Evolutionary conservation across 148 eudicot genomes (phyloP).

Genomic region (Selenicereus undatus): DNA sequence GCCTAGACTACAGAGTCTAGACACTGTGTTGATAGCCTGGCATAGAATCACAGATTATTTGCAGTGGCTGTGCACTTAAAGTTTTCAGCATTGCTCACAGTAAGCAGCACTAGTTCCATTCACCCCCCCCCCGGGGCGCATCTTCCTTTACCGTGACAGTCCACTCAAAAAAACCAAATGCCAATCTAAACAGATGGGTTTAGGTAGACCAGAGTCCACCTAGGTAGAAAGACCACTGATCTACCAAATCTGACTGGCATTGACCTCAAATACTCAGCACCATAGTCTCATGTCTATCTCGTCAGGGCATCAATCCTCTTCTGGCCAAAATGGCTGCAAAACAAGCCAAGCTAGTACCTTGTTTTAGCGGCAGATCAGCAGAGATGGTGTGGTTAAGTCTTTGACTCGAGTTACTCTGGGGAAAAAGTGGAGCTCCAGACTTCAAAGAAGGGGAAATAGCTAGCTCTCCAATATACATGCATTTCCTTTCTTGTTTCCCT

Average conservation of each 20-base stretch:
- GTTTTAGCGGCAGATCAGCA: neutral
- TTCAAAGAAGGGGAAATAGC: neutral
- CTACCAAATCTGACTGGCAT: neutral
- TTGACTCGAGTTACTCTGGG: neutral
- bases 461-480: neutral
- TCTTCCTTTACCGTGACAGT: neutral
- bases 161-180: neutral
- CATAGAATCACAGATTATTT: neutral
- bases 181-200: neutral
- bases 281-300: neutral
- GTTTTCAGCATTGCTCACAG: neutral
- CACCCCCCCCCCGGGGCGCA: neutral
- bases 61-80: neutral
- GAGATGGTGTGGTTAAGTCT: neutral
- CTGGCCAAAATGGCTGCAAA: neutral
- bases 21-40: neutral
- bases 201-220: neutral
- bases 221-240: neutral
- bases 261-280: neutral
- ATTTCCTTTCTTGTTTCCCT: neutral
- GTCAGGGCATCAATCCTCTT: neutral
- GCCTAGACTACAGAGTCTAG: neutral
- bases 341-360: neutral
- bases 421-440: neutral
- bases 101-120: neutral